Evolutionary conservation across 495 filamentous ascomycete species (phyloP).

Genomic region (Parachaetomium inaequale): DNA sequence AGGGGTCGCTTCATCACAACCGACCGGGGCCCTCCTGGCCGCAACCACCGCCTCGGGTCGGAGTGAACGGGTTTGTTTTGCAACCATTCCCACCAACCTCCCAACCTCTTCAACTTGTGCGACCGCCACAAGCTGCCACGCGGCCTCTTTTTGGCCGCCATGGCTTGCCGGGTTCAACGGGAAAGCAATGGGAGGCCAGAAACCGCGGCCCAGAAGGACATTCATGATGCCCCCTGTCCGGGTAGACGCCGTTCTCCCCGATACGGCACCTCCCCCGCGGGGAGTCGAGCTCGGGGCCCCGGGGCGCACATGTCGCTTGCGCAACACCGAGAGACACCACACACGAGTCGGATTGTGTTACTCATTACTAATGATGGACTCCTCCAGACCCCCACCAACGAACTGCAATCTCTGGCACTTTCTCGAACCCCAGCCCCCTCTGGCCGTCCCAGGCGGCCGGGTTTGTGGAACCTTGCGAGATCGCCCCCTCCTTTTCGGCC

Average conservation of each 20-base stretch:
- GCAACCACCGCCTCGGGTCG: constrained; percentile 31
- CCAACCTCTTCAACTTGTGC: neutral
- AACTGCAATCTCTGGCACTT: constrained; percentile 4
- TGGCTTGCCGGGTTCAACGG: constrained; percentile 4
- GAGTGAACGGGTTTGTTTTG: constrained; percentile 8
- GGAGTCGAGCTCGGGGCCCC: neutral
- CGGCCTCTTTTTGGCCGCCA: constrained; percentile 4
- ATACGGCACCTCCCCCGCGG: neutral
- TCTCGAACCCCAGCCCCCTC: constrained; percentile 7
- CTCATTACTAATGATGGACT: neutral
- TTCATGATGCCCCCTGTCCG: neutral
- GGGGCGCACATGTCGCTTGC: neutral
- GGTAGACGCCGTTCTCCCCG: neutral
- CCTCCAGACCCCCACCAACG: constrained; percentile 4
- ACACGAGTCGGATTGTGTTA: neutral
- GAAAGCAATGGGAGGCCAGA: constrained; percentile 1
- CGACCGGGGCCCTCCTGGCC: constrained; percentile 30
- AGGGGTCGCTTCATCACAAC: constrained; percentile 28
- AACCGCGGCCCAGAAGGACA: neutral
- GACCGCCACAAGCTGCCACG: constrained; percentile 13
- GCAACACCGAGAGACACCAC: neutral
- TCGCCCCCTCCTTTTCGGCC: constrained; percentile 9
- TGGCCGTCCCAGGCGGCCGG: constrained; percentile 21
- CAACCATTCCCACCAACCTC: neutral
- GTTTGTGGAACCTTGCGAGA: constrained; percentile 16